Conservation (phyloP, 179 eudicot genomes). For the Sideroxylon spinosum region DNA sequence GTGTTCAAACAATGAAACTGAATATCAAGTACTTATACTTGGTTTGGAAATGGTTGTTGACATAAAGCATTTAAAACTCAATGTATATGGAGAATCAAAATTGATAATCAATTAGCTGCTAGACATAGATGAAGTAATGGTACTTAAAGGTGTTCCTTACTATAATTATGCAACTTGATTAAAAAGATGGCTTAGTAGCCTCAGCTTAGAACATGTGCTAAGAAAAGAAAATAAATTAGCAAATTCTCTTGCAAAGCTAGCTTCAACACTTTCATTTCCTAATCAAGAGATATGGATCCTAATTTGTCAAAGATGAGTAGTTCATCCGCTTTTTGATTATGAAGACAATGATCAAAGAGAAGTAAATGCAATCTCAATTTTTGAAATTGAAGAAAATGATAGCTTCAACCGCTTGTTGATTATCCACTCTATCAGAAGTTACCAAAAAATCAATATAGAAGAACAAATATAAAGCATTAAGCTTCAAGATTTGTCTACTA, state of each 20-base stretch:
- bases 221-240: not conserved
- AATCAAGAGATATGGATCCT: not conserved
- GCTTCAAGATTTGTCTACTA: not conserved
- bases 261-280: not conserved
- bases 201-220: conserved; percentile 1
- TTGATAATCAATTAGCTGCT: not conserved
- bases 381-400: not conserved
- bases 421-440: no score
- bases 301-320: conserved; percentile 3
- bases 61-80: not conserved
- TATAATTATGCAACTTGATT: not conserved
- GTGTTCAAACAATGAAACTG: not conserved
- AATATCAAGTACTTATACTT: not conserved
- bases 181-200: not conserved
- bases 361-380: not conserved
- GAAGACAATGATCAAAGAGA: not conserved
- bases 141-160: not conserved
- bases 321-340: not conserved
- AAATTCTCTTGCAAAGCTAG: not conserved
- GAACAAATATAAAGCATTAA: not conserved
- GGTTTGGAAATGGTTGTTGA: conserved; percentile 9
- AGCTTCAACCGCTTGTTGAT: no score
- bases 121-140: conserved; percentile 9
- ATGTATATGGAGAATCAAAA: conserved; percentile 16
- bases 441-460: not conserved